Conservation (phyloP, 257 asterid genomes). For the Ilex aquifolium region DNA sequence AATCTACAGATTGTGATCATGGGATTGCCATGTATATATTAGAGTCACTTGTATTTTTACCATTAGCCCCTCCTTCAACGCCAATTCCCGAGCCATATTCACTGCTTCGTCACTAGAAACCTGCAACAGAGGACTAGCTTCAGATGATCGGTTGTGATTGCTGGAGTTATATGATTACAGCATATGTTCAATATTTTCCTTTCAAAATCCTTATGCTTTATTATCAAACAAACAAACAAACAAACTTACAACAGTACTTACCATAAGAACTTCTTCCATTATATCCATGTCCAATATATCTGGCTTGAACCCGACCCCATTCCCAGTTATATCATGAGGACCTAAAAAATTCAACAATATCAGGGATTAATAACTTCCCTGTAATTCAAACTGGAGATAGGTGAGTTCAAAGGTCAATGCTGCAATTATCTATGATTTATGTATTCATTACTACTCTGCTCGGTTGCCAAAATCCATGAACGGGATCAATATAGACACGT, state of each 20-base stretch:
- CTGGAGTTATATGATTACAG: too few species aligned
- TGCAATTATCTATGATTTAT: too few species aligned
- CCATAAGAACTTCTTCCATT: constrained; percentile 98
- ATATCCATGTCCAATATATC: constrained; percentile 94
- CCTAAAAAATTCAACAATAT: constrained; percentile 29
- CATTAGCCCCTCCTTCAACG: constrained; percentile 89
- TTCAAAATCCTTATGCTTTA: background rate
- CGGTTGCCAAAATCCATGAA: too few species aligned
- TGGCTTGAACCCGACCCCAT: constrained; percentile 98
- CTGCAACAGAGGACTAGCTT: constrained; percentile 25
- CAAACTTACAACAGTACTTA: constrained; percentile 4
- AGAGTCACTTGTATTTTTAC: constrained; percentile 23
- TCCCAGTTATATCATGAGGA: constrained; percentile 98
- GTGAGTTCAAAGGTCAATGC: too few species aligned
- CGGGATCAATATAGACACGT: too few species aligned
- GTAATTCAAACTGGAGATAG: background rate
- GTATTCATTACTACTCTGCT: too few species aligned
- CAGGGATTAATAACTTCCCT: too few species aligned
- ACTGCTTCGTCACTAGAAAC: constrained; percentile 92
- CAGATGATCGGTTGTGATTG: too few species aligned
- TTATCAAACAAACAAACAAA: background rate
- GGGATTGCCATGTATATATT: too few species aligned
- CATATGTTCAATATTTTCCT: background rate
- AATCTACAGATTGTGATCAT: background rate
- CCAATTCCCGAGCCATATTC: constrained; percentile 83